Evolutionary conservation across 805 yeast genomes (phyloP), one percentile per base, ranked within the genome.

Genomic region (Hanseniaspora nectarophila): DNA sequence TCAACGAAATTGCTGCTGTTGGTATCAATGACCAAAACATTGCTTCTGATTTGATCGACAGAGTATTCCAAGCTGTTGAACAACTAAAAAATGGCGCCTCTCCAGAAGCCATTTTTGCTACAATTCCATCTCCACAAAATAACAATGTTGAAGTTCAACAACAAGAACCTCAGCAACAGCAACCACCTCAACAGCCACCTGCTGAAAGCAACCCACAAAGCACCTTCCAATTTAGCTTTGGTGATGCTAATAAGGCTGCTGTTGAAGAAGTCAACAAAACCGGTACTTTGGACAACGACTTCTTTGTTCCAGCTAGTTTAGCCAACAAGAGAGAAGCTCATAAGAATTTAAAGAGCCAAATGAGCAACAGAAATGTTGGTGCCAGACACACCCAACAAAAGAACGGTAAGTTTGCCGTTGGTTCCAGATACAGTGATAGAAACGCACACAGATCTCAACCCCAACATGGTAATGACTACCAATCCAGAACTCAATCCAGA

Each of bases 11-110:
- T 29, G 69, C 76, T 33, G 74, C 77, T 42, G 67, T 83, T 47
- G 78, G 82, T 56, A 82, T 81, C 51, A 74, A 77, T 18, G 76
- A 81, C 46, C 76, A 81, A 40, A 74, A 76, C 4, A 77, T 76
- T 6, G 76, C 82, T n/a, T 73, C 79, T 54, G 73, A 70, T 44
- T 70, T 83, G 54, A 73, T 83, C 15, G 73, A 74, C 50, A 69
- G 73, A 23, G 75, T 83, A 1, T 80, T 76, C 57, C 66, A 70
- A 38, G 88, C 83, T 15, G 53, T 37, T 29, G 44, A 45, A 6
- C 47, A 45, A 43, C 28, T 52, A 21, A 45, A 51, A 15, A 28
- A 32, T 3, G 54, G 54, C 7, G 46, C 37, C 10, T 24, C 51
- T 15, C 64, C 58, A 54, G 70, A 63, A 55, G 69, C 60, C 50